Percentiles rank a stretch among this genome's conserved stretches.
These are phyloP conservation scores for Podaxis rugospora DNA, from an alignment of 768 basidiomycete genomes.

Conservation along the genomic window DNA sequence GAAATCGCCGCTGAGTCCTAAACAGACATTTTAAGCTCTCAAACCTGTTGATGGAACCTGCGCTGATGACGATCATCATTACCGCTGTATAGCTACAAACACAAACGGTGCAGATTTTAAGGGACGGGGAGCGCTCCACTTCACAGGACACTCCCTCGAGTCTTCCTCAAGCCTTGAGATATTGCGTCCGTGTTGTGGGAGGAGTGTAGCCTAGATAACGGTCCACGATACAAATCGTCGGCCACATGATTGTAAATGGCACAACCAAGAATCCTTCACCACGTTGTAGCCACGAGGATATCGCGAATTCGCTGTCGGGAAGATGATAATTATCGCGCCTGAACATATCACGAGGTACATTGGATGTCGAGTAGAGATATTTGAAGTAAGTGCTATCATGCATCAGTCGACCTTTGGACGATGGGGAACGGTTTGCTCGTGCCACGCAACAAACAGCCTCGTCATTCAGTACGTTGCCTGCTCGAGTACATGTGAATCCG, in stretches of 20 bases:
- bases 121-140: background rate
- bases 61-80: background rate
- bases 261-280: background rate
- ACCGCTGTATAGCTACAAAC: background rate
- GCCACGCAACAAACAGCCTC: background rate
- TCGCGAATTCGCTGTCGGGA: background rate
- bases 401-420: background rate
- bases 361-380: background rate
- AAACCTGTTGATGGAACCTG: background rate
- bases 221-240: background rate
- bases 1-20: conserved; percentile 1
- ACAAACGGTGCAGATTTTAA: background rate
- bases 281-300: conserved; percentile 5
- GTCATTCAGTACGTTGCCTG: background rate
- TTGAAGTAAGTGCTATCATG: background rate
- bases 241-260: background rate
- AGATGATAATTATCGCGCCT: background rate
- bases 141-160: background rate
- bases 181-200: background rate
- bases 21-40: background rate
- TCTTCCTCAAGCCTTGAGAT: background rate
- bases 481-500: background rate
- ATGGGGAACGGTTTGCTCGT: background rate
- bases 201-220: background rate
- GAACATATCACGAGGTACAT: background rate